phyloP scores from a whole-genome alignment of 2,329 filamentous ascomycete species.

The Juglanconis oblonga region DNA sequence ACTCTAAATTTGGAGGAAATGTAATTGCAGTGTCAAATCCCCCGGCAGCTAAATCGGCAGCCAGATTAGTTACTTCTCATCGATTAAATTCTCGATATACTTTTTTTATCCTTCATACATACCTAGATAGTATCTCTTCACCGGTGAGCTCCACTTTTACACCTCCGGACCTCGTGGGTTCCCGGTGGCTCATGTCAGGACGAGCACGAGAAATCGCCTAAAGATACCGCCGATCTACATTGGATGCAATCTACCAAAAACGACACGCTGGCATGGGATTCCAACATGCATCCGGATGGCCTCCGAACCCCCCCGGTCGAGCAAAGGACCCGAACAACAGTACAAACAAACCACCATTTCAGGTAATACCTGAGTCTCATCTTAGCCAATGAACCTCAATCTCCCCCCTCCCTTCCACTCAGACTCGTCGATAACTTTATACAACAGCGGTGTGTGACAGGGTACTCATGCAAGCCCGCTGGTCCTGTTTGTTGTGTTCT shows the following conservation, averaged over 20 bases:
- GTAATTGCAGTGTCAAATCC: not conserved
- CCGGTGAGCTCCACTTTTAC: not conserved
- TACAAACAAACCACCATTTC: not conserved
- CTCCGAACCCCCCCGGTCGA: not conserved
- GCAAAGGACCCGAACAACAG: not conserved
- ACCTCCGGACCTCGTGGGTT: not conserved
- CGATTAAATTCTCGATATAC: not conserved
- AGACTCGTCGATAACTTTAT: not conserved
- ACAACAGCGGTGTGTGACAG: not conserved
- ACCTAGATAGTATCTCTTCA: too few relatives aligned
- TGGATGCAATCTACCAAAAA: not conserved
- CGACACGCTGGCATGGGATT: not conserved
- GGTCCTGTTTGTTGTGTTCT: too few relatives aligned
- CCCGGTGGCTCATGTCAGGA: not conserved
- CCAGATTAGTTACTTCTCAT: not conserved
- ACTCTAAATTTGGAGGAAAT: not conserved
- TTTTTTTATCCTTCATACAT: too few relatives aligned
- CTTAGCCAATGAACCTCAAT: not conserved
- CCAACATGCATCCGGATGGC: not conserved
- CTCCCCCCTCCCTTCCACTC: not conserved
- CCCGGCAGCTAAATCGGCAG: not conserved
- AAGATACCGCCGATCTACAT: not conserved
- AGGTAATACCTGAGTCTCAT: not conserved
- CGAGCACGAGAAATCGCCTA: not conserved
- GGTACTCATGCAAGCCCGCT: too few relatives aligned